Evolutionary conservation across 225 moss, liverwort and hornwort species (phyloP).

Genomic region (Asterella californica): DNA sequence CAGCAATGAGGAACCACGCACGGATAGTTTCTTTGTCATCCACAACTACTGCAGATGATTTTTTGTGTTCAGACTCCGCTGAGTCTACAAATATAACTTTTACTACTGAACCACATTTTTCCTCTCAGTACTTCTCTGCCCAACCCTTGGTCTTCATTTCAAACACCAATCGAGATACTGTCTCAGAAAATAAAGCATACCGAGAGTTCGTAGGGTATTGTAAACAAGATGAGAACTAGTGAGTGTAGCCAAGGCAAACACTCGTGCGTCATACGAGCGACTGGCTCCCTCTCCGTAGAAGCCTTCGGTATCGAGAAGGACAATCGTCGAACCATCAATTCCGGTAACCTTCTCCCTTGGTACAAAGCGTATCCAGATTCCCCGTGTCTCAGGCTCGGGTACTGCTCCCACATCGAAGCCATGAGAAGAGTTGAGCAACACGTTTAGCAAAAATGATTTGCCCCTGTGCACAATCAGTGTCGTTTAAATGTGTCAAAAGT

Average conservation of each 20-base stretch:
- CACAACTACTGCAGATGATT: not conserved
- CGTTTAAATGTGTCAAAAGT: not conserved
- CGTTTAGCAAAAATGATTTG: constrained; percentile 90
- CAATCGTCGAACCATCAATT: constrained; percentile 65
- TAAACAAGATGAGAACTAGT: constrained; percentile 83
- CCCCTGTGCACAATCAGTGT: constrained; percentile 41
- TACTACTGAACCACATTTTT: not conserved
- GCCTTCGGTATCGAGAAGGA: constrained; percentile 91
- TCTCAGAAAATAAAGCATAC: constrained; percentile 33
- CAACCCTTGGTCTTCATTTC: not conserved
- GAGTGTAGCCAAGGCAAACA: constrained; percentile 92
- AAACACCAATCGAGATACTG: not conserved
- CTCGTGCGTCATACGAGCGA: constrained; percentile 83
- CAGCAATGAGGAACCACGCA: not conserved
- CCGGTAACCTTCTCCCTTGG: constrained; percentile 63
- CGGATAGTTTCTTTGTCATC: not conserved
- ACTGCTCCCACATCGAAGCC: constrained; percentile 87
- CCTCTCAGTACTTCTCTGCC: not conserved
- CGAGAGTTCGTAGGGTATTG: constrained; percentile 87
- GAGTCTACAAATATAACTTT: not conserved
- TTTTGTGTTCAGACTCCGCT: not conserved
- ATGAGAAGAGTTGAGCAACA: constrained; percentile 80
- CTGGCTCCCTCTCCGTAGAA: constrained; percentile 97
- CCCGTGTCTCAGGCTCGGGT: constrained; percentile 89
- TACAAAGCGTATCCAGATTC: constrained; percentile 87